Evolutionary conservation across 2,329 filamentous ascomycete genomes (phyloP), one percentile per base, ranked within the genome.

Genomic region (Gremmenia infestans): DNA sequence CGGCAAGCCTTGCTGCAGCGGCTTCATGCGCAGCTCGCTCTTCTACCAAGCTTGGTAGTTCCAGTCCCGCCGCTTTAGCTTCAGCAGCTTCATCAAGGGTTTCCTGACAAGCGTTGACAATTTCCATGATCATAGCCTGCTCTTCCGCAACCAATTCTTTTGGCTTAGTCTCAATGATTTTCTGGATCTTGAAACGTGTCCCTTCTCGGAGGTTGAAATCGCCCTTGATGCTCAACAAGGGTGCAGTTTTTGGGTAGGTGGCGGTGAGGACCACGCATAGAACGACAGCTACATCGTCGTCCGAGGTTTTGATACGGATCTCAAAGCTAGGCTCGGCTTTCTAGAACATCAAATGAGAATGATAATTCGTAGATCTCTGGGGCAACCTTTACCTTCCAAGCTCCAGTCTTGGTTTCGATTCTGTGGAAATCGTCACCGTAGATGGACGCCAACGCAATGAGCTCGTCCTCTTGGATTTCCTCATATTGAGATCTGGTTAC

Each of bases 351-450:
- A 36, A 42, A 40, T 32, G n/a, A 43, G 40, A 51, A 22, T 15
- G 19, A 19, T 23, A 19, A 15, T 50, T 2, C 23, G 32, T 14
- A 32, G 32, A 9, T n/a, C 7, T 11, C 15, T 14, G n/a, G 17
- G 42, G 50, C 39, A 39, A 46, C 48, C 72, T 77, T 68, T 78
- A 90, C 88, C 78, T 95, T 91, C 93, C 93, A 97, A 42, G 91
- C 92, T 63, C 83, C 80, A 46, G 72, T 80, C 58, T 85, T 82
- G 57, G 81, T 81, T 67, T 87, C 82, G 65, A 91, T 82, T 69
- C 87, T 84, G 64, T 87, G 79, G 68, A 91, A 97, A 68, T 97
- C 92, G 57, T 96, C 90, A 63, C 86, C 87, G 69, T 94, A 97
- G 50, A 97, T 95, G 43, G 93, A 89, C 66, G 88, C 81, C 57